Evolutionary conservation across 192 early-diverging fungal genomes (phyloP), one percentile per base, ranked within the genome.

Genomic region (Thoreauomyces humboldtii): DNA sequence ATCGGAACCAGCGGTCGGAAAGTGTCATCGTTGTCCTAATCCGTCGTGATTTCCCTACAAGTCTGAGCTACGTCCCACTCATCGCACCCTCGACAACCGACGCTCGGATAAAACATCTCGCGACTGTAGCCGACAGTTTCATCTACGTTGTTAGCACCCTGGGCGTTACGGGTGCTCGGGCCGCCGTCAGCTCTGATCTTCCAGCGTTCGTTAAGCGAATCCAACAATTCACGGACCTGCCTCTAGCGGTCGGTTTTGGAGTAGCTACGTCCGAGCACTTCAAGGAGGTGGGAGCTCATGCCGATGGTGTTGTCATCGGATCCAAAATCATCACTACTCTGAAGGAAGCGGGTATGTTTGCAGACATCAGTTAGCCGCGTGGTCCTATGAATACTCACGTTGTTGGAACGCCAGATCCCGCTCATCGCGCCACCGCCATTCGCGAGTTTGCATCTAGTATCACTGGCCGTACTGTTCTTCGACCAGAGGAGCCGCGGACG

Each of bases 171-270:
- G 97, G 97, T 31, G 91, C 89, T 1, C 81, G 84, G 19, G 69
- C 67, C 42, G 63, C 77, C 4, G 86, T 97, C 27, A 86, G 83
- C 47, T 41, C 70, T 17, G 88, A 88, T 28, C 81, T 98, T 31
- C 83, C 88, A 14, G 63, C 78, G 1, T 74, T 96, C 53, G 69
- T 98, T n/a, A 68, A 69, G 0, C 85, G 89, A 27, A 88, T 98
- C 68, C 85, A 88, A 33, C 82, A 88, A 56, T 75, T 91, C 72
- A 97, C 93, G 4, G 58, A 80, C 21, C 43, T 91, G 19, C 92
- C 93, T 4, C 79, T 99, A 29, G 97, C 95, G 12, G 97, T 99
- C 28, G 97, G 97, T 41, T 99, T 99, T 76, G 95, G 97, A 69
- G 94, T 99, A 19, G 82, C 88, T 42, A 96, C 82, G 17, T 78